Percentiles rank a stretch among this genome's conserved stretches.
Evolutionary conservation across 129 eudicot species (phyloP).

Genomic region (Chrysanthemum makinoi): DNA sequence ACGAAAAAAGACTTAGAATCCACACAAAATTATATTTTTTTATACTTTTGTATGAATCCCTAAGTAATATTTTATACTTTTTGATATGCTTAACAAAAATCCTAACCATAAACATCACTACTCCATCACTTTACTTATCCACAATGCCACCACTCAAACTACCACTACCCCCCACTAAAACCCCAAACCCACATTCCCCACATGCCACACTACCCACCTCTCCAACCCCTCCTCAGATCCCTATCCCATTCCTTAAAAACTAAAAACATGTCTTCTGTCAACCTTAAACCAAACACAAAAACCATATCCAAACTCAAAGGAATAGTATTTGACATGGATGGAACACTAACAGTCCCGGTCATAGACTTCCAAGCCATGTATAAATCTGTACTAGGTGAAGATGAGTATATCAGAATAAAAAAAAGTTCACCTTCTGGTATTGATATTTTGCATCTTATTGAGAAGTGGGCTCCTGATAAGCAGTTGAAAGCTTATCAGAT

Average conservation of each 20-base stretch:
- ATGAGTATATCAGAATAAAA: constrained; percentile 47
- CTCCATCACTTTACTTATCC: background rate
- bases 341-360: constrained; percentile 91
- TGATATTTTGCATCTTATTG: constrained; percentile 77
- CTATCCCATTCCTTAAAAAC: no score
- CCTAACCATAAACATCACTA: background rate
- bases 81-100: no score
- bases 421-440: constrained; percentile 60
- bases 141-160: constrained; percentile 10
- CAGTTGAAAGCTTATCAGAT: constrained; percentile 60
- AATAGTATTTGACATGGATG: constrained; percentile 98
- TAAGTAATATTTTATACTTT: no score
- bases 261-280: no score
- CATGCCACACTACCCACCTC: constrained; percentile 14
- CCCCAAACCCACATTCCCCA: constrained; percentile 9
- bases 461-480: constrained; percentile 56
- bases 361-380: constrained; percentile 93
- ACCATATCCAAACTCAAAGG: constrained; percentile 63
- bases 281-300: constrained; percentile 9
- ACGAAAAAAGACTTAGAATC: no score
- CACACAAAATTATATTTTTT: no score
- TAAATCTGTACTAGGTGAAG: constrained; percentile 77
- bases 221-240: background rate
- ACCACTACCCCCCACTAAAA: background rate
- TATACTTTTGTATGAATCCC: no score